phyloP scores from a whole-genome alignment of 2,329 filamentous ascomycete genomes.

The Fusarium phyllophilum region DNA sequence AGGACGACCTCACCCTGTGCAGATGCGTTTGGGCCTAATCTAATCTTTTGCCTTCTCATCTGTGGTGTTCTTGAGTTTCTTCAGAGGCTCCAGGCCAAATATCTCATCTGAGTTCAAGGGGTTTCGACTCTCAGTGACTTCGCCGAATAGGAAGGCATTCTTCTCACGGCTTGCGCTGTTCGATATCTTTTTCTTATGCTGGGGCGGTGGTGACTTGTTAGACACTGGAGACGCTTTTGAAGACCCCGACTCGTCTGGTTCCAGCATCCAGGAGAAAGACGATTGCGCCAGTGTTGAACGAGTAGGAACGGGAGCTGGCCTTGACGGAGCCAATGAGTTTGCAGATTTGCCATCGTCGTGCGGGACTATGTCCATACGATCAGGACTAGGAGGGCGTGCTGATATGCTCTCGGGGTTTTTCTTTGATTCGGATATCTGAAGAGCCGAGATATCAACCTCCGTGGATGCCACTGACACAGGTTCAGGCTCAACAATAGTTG shows the following conservation, averaged over 20 bases:
- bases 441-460: constrained; percentile 31
- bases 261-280: constrained; percentile 83
- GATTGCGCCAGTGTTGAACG: constrained; percentile 77
- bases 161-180: constrained; percentile 61
- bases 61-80: constrained; percentile 39
- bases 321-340: constrained; percentile 11
- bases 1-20: not conserved
- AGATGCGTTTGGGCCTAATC: not conserved
- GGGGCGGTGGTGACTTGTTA: constrained; percentile 46
- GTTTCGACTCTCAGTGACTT: constrained; percentile 54
- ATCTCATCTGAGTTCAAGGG: constrained; percentile 59
- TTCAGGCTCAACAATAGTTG: constrained; percentile 23
- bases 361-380: constrained; percentile 32
- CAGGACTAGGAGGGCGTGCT: constrained; percentile 10
- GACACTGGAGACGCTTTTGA: constrained; percentile 36
- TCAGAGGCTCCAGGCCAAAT: constrained; percentile 65
- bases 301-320: constrained; percentile 59
- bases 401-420: not conserved
- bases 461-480: constrained; percentile 2
- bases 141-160: constrained; percentile 70
- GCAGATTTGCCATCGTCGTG: constrained; percentile 26
- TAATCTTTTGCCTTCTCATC: not conserved
- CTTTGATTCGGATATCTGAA: constrained; percentile 32
- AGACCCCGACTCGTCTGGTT: constrained; percentile 57
- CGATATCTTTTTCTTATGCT: constrained; percentile 54